Percentiles rank a stretch among this genome's conserved stretches.
phyloP scores from a whole-genome alignment of 2,329 filamentous ascomycete genomes.

The Cladophialophora yegresii region DNA sequence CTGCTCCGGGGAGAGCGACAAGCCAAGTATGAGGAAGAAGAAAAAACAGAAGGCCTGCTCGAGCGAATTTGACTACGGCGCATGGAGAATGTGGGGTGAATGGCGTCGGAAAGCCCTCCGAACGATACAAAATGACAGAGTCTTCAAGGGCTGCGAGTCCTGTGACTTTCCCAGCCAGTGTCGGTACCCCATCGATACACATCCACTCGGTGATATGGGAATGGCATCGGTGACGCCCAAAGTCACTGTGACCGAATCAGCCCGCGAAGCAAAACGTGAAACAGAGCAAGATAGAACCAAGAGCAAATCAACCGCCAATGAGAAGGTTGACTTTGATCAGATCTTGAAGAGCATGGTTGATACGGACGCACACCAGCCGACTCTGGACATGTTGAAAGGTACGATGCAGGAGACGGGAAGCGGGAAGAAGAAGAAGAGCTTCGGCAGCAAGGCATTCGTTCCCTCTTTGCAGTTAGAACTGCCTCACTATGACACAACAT shows the following conservation, averaged over 20 bases:
- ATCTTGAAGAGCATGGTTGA: conserved; percentile 19
- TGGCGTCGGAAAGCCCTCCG: conserved; percentile 43
- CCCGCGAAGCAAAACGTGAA: neutral
- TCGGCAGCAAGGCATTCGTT: neutral
- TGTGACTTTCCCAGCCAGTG: conserved; percentile 37
- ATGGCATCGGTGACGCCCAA: neutral
- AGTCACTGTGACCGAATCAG: neutral
- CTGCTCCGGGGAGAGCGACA: conserved; percentile 48
- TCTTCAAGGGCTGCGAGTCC: conserved; percentile 28
- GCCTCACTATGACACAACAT: conserved; percentile 12
- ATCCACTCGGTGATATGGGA: conserved; percentile 2
- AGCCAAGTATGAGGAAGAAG: conserved; percentile 37
- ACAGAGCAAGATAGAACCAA: neutral
- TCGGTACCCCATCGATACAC: conserved; percentile 24
- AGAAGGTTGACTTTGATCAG: conserved; percentile 24
- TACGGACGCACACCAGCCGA: neutral
- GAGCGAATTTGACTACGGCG: conserved; percentile 56
- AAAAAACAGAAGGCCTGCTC: conserved; percentile 48
- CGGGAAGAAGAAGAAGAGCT: conserved; percentile 9
- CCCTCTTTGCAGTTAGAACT: conserved; percentile 19
- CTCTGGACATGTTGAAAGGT: neutral
- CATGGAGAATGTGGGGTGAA: conserved; percentile 52
- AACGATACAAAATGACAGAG: conserved; percentile 12
- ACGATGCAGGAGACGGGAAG: conserved; percentile 4
- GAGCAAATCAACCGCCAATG: conserved; percentile 15